Base-by-base conservation (phyloP, 345 rosid genomes). In the Sapria himalayana region DNA sequence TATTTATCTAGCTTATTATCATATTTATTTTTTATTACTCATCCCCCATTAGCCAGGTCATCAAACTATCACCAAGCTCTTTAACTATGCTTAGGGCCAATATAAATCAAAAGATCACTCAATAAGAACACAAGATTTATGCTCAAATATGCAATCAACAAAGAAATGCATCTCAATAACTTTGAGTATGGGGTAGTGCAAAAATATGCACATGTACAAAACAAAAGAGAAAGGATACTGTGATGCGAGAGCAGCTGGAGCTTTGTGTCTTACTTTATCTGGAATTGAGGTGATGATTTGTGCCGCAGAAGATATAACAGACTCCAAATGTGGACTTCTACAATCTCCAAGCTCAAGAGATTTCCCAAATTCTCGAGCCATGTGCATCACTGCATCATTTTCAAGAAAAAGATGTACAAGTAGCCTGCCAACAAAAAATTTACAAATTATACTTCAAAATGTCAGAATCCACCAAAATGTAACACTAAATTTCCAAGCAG, bases 241-340 rank as follows among this genome's bases (percentile, higher is more conserved):
- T 12, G 93, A 60, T 33, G 85, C 70, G 39, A 86, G 74, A 34
- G 73, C 47, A 40, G 76, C 49, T 6, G 68, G 57, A 7, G 81
- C 73, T 68, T 49, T 60, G 21, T 59, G 42, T 13, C 67, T 76
- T 67, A 74, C 78, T 76, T 79, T 82, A 62, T 89, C 98, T 49
- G 98, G 98, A 56, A 82, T 57, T 32, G 91, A 89, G 33, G 85
- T 59, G 49, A 82, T 51, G 53, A 76, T 61, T 64, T 82, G 94
- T 19, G 75, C 78, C 51, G 72, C 65, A 65, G 66, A 70, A 27
- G 74, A 65, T 23, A 72, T 45, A 44, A 49, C 55, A 41, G 73
- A 43, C 56, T 49, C 68, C 45, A 56, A 43, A 42, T 43, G 62
- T 49, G 50, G 57, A 33, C 33, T 55, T 33, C 18, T 23, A 39